Evolutionary conservation across 2,329 filamentous ascomycete genomes (phyloP).

Genomic region (Capronia americana): DNA sequence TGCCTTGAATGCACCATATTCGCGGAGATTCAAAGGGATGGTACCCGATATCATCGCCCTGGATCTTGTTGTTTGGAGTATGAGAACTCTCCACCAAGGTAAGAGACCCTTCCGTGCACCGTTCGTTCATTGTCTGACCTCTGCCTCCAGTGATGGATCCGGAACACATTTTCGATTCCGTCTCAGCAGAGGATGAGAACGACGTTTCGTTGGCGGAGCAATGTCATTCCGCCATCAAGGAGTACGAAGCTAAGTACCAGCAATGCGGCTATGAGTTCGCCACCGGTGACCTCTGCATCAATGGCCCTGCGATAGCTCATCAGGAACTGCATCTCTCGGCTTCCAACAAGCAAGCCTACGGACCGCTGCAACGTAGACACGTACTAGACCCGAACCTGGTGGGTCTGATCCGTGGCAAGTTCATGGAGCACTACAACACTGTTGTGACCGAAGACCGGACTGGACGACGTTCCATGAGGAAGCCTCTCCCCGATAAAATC

Average conservation of each 20-base stretch:
- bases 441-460: slow-evolving; percentile 11
- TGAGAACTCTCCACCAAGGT: slow-evolving; percentile 16
- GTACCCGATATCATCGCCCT: slow-evolving; percentile 11
- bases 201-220: slow-evolving; percentile 8
- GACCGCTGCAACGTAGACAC: slow-evolving; percentile 1
- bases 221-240: slow-evolving; percentile 8
- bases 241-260: slow-evolving; percentile 19
- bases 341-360: slow-evolving; percentile 7
- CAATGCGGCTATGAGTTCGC: slow-evolving; percentile 14
- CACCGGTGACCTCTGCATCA: slow-evolving; percentile 8
- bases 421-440: slow-evolving; percentile 15
- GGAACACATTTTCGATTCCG: slow-evolving; percentile 7
- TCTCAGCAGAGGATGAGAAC: background rate
- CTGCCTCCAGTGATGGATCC: slow-evolving; percentile 10
- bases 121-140: background rate
- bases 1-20: slow-evolving; percentile 1
- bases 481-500: slow-evolving; percentile 6
- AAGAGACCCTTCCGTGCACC: background rate
- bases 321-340: slow-evolving; percentile 16
- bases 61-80: slow-evolving; percentile 11
- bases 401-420: slow-evolving; percentile 8
- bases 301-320: slow-evolving; percentile 8
- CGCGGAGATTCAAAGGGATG: background rate
- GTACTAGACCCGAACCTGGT: slow-evolving; percentile 4
- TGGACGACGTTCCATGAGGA: slow-evolving; percentile 8